Evolutionary conservation across 75 land plant species (phyloP).

Genomic region (Selaginella moellendorffii): DNA sequence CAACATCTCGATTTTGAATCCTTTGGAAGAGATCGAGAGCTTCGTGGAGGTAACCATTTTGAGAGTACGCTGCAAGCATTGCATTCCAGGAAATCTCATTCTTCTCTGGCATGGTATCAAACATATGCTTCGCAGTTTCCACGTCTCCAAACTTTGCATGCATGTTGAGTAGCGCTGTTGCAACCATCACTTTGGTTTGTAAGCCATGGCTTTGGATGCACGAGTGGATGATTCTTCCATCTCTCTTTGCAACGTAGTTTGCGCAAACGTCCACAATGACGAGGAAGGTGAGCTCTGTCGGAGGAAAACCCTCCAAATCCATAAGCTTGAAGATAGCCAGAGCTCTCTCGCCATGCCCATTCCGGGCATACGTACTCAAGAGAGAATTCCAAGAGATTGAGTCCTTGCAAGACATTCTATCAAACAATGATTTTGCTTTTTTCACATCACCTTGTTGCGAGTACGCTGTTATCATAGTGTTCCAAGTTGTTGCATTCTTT

Average conservation of each 20-base stretch:
- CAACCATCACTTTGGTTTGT: neutral
- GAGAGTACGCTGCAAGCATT: conserved; percentile 22
- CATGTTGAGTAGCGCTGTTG: conserved; percentile 21
- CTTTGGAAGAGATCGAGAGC: conserved; percentile 9
- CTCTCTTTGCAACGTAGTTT: too few relatives aligned
- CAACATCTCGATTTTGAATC: neutral
- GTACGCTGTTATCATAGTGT: conserved; percentile 38
- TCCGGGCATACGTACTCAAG: neutral
- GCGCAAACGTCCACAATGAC: neutral
- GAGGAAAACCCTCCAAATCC: neutral
- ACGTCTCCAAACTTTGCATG: conserved; percentile 18
- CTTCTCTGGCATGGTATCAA: conserved; percentile 13
- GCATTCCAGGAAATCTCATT: conserved; percentile 20
- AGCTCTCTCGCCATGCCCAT: neutral
- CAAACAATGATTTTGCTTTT: conserved; percentile 14
- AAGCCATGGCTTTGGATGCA: too few relatives aligned
- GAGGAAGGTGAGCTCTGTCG: neutral
- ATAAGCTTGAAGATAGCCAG: neutral
- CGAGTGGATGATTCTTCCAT: too few relatives aligned
- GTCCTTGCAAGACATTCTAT: neutral
- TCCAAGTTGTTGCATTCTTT: conserved; percentile 40
- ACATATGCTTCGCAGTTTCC: conserved; percentile 13
- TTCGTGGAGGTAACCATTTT: conserved; percentile 12
- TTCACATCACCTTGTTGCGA: conserved; percentile 35
- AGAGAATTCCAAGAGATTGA: neutral